These are phyloP conservation scores for Luffa acutangula DNA, from an alignment of 306 rosid genomes.

Conservation along the genomic window DNA sequence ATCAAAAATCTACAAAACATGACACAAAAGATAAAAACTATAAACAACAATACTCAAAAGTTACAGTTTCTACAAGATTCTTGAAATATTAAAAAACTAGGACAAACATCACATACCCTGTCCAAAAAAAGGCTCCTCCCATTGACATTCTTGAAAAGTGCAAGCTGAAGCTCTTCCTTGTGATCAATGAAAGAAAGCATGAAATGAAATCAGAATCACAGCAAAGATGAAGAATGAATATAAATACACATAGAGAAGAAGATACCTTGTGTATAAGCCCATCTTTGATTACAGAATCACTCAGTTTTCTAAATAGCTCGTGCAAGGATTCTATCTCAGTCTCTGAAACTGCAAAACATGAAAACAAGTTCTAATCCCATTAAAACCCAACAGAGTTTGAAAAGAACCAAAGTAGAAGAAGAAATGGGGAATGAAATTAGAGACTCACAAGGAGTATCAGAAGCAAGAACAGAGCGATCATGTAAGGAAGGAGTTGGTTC, in stretches of 20 bases:
- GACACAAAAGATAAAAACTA: too few relatives aligned
- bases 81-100: neutral
- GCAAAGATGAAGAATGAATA: neutral
- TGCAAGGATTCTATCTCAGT: neutral
- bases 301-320: conserved; percentile 3
- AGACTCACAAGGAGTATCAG: conserved; percentile 13
- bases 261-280: conserved; percentile 8
- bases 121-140: conserved; percentile 7
- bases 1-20: conserved; percentile 39
- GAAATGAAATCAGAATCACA: neutral
- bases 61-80: neutral
- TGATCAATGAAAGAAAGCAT: neutral
- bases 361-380: neutral
- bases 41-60: neutral
- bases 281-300: conserved; percentile 10
- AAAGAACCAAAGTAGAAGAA: neutral
- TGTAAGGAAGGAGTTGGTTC: neutral
- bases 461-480: conserved; percentile 12
- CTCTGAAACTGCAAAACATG: conserved; percentile 4
- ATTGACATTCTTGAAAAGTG: neutral
- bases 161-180: conserved; percentile 15
- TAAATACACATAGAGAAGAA: neutral
- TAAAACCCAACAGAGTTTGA: neutral
- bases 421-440: neutral
- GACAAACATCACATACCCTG: neutral